These are phyloP conservation scores for Cladosporium sp. DNA, from an alignment of 2,329 filamentous ascomycete species.

Conservation along the genomic window DNA sequence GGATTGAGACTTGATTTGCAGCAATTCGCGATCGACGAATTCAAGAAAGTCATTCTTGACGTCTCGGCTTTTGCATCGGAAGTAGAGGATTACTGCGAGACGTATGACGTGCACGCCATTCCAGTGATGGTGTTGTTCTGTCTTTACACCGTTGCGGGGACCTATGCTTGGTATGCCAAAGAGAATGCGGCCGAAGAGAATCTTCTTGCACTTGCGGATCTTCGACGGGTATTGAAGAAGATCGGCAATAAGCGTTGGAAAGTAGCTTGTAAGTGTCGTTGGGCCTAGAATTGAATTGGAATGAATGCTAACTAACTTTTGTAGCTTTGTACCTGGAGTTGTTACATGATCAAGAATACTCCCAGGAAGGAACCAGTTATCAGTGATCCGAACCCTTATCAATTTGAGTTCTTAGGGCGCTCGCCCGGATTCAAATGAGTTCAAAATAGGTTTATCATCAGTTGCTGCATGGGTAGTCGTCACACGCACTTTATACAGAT, in stretches of 20 bases:
- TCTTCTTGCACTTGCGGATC: conserved; percentile 10
- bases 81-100: conserved; percentile 7
- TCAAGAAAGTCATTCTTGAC: conserved; percentile 12
- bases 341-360: not conserved
- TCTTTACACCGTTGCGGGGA: conserved; percentile 16
- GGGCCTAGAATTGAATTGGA: not conserved
- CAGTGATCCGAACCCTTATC: not conserved
- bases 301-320: not conserved
- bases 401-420: too few relatives aligned
- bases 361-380: not conserved
- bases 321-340: conserved; percentile 4
- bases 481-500: too few relatives aligned
- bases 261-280: conserved; percentile 1
- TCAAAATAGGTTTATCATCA: too few relatives aligned
- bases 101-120: conserved; percentile 9
- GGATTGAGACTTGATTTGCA: conserved; percentile 7
- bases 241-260: not conserved
- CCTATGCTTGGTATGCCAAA: conserved; percentile 18
- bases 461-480: too few relatives aligned
- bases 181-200: conserved; percentile 15
- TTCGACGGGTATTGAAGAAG: conserved; percentile 8
- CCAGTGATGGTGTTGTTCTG: conserved; percentile 15
- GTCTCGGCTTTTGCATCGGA: conserved; percentile 14
- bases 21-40: conserved; percentile 18
- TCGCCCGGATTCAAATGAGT: too few relatives aligned